A percentile compares a stretch with the other conserved stretches of the same genome.
phyloP scores from a whole-genome alignment of 768 basidiomycete genomes.

The Phaffia australis region DNA sequence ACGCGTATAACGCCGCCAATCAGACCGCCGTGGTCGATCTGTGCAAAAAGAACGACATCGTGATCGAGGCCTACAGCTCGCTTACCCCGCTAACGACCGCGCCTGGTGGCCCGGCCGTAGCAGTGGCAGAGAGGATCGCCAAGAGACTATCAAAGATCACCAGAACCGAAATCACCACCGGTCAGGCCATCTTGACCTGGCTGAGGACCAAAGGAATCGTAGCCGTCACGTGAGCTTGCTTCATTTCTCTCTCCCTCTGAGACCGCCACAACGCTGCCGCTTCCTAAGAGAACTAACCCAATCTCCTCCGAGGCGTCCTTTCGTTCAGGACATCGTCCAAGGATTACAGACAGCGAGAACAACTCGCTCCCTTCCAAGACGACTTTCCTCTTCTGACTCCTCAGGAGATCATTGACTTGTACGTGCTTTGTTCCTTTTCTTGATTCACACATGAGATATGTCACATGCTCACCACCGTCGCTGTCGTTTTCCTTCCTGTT shows the following conservation, averaged over 20 bases:
- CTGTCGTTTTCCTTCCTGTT: no score
- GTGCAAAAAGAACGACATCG: constrained; percentile 16
- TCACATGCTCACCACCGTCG: no score
- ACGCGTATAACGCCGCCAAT: constrained; percentile 22
- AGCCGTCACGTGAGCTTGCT: constrained; percentile 16
- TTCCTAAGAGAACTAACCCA: no score
- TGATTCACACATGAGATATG: no score
- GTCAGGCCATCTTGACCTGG: constrained; percentile 23
- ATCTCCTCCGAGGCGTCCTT: neutral
- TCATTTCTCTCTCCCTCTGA: neutral
- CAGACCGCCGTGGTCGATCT: neutral
- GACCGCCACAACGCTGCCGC: neutral
- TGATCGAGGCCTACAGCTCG: constrained; percentile 17
- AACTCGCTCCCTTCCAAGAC: constrained; percentile 15
- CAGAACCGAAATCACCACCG: constrained; percentile 7
- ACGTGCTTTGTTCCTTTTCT: no score
- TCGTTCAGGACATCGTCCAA: constrained; percentile 12
- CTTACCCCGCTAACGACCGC: constrained; percentile 23
- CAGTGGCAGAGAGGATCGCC: constrained; percentile 11
- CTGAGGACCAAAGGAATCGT: constrained; percentile 21
- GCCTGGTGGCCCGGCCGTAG: constrained; percentile 20
- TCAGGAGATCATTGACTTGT: constrained; percentile 10
- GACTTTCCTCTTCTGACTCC: constrained; percentile 16
- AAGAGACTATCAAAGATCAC: constrained; percentile 3
- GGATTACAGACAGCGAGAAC: constrained; percentile 21